These are phyloP conservation scores for Debaryomycetaceae sp. DNA, from an alignment of 1,139 yeast species.

Conservation along the genomic window DNA sequence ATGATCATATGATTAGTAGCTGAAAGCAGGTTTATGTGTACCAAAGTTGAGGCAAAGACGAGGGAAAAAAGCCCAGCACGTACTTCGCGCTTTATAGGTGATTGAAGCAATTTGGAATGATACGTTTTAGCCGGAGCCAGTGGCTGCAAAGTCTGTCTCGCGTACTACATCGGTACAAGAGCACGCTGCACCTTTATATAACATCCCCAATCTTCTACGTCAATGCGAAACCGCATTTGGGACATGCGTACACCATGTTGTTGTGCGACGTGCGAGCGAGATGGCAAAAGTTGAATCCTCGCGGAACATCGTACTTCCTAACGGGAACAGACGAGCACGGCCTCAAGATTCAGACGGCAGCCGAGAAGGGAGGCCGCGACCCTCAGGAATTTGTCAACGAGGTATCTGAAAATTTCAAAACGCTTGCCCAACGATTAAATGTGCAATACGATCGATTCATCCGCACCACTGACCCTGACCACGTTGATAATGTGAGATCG, in stretches of 20 bases:
- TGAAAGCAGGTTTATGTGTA: too few relatives aligned
- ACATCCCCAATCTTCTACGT: slow-evolving; percentile 96
- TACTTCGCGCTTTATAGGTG: too few relatives aligned
- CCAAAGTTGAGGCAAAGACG: too few relatives aligned
- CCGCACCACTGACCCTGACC: slow-evolving; percentile 84
- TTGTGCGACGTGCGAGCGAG: slow-evolving; percentile 69
- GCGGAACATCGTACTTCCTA: slow-evolving; percentile 38
- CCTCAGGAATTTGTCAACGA: slow-evolving; percentile 69
- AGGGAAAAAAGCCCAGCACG: too few relatives aligned
- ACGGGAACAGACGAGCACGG: slow-evolving; percentile 99
- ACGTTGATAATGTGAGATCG: slow-evolving; percentile 46
- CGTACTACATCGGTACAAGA: too few relatives aligned
- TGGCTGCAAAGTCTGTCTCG: too few relatives aligned
- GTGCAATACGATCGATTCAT: slow-evolving; percentile 69
- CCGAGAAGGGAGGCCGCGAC: slow-evolving; percentile 34
- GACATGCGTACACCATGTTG: slow-evolving; percentile 84
- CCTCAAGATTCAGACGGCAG: slow-evolving; percentile 72
- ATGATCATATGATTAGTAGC: too few relatives aligned
- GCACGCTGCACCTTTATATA: slow-evolving; percentile 36
- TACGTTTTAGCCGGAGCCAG: too few relatives aligned
- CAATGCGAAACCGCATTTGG: slow-evolving; percentile 90
- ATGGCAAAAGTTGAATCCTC: slow-evolving; percentile 47
- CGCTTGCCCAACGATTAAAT: slow-evolving; percentile 44
- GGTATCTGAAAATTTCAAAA: slow-evolving; percentile 53
- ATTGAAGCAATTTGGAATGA: too few relatives aligned